phyloP scores from a whole-genome alignment of 805 yeast genomes.

The Candida qinlingensis region DNA sequence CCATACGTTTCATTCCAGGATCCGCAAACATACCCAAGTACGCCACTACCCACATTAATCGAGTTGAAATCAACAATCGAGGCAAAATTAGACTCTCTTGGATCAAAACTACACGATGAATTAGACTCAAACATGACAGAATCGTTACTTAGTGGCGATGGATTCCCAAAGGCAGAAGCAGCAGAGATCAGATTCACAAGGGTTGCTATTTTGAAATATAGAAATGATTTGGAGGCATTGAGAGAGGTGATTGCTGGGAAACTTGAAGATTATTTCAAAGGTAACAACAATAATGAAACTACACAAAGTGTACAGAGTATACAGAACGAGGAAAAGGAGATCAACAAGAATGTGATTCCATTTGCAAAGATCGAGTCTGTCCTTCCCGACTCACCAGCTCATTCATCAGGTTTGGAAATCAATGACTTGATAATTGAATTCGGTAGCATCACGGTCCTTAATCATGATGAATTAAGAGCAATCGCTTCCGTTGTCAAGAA shows the following conservation, averaged over 20 bases:
- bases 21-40: neutral
- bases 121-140: slow-evolving; percentile 49
- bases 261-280: slow-evolving; percentile 39
- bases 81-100: neutral
- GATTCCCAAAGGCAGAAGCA: slow-evolving; percentile 82
- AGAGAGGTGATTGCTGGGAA: slow-evolving; percentile 41
- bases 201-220: slow-evolving; percentile 55
- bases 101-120: neutral
- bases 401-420: slow-evolving; percentile 40
- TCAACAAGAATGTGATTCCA: slow-evolving; percentile 30
- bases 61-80: slow-evolving; percentile 1
- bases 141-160: slow-evolving; percentile 61
- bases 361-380: slow-evolving; percentile 32
- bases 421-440: slow-evolving; percentile 43
- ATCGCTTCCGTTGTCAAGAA: neutral
- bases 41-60: neutral
- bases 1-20: slow-evolving; percentile 1
- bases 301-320: neutral
- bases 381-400: slow-evolving; percentile 45
- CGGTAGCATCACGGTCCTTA: slow-evolving; percentile 49
- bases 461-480: slow-evolving; percentile 41
- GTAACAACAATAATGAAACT: neutral
- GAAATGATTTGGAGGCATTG: slow-evolving; percentile 61
- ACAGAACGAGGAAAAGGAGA: neutral
- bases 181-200: slow-evolving; percentile 59